Conservation (phyloP, 2,329 filamentous ascomycete species). For the Arthrobotrys musiformis region DNA sequence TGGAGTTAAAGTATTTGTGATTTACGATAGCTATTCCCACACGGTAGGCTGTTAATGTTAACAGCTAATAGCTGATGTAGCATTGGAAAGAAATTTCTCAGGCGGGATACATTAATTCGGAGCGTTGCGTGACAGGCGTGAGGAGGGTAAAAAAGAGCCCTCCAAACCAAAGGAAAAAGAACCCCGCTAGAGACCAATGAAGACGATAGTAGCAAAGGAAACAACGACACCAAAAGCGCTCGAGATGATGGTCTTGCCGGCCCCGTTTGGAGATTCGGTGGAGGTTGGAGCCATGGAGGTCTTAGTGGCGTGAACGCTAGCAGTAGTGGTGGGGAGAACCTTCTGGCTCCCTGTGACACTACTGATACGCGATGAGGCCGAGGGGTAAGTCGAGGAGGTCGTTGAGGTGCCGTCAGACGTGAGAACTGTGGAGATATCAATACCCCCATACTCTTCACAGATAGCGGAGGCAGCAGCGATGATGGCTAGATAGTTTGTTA, state of each 20-base stretch:
- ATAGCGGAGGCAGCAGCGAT: slow-evolving; percentile 38
- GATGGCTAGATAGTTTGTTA: slow-evolving; percentile 14
- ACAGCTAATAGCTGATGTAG: background rate
- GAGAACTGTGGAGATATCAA: background rate
- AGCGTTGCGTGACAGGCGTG: background rate
- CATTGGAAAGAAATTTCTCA: background rate
- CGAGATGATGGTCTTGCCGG: background rate
- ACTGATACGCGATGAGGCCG: slow-evolving; percentile 4
- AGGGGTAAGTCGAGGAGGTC: background rate
- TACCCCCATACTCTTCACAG: slow-evolving; percentile 30
- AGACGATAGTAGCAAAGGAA: background rate
- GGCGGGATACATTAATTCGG: background rate
- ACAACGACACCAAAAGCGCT: background rate
- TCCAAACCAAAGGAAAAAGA: too few relatives aligned
- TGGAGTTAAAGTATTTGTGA: background rate
- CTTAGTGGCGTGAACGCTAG: background rate
- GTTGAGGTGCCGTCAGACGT: slow-evolving; percentile 8
- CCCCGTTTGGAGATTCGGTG: slow-evolving; percentile 16
- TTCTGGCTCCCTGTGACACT: background rate
- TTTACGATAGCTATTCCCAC: background rate
- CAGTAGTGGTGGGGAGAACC: background rate
- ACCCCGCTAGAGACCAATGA: background rate
- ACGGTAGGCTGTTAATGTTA: background rate
- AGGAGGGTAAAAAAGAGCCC: background rate
- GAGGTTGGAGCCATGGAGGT: background rate